phyloP scores from a whole-genome alignment of 2,329 filamentous ascomycete genomes.

The Amesomyces nigricolor region DNA sequence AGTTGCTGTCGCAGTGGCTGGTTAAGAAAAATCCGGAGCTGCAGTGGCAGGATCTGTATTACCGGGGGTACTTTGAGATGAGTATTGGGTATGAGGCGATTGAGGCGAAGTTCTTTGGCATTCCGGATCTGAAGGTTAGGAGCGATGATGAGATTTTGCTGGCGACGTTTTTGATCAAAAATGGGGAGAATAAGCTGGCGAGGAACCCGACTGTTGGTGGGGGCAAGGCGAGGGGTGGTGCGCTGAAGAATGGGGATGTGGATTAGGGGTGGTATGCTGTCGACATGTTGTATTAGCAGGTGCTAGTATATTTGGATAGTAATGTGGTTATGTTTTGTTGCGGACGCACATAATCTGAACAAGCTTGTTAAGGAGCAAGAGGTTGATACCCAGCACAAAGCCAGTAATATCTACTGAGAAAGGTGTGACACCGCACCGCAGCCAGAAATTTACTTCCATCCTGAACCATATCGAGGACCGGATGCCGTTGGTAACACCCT shows the following conservation, averaged over 20 bases:
- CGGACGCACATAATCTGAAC: too few species aligned
- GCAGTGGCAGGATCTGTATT: constrained; percentile 69
- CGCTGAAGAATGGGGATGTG: constrained; percentile 43
- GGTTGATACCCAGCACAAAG: too few species aligned
- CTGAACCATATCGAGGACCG: too few species aligned
- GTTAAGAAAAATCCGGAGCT: constrained; percentile 54
- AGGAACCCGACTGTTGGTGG: constrained; percentile 35
- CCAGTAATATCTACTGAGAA: too few species aligned
- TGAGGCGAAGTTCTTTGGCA: constrained; percentile 59
- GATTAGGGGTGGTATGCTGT: constrained; percentile 7
- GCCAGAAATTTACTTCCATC: too few species aligned
- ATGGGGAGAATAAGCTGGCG: constrained; percentile 53
- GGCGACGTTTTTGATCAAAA: constrained; percentile 63
- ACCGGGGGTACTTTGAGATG: constrained; percentile 67
- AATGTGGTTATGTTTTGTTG: too few species aligned
- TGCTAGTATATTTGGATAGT: background rate
- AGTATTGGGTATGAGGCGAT: constrained; percentile 51
- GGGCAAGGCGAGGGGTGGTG: constrained; percentile 48
- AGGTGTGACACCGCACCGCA: too few species aligned
- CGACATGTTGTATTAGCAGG: too few species aligned
- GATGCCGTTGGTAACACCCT: too few species aligned
- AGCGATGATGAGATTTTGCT: constrained; percentile 61
- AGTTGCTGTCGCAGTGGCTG: constrained; percentile 41
- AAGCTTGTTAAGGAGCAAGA: too few species aligned
- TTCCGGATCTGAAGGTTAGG: constrained; percentile 51